Base-by-base conservation (phyloP, 495 filamentous ascomycete species). In the Hypoxylon lenormandii region DNA sequence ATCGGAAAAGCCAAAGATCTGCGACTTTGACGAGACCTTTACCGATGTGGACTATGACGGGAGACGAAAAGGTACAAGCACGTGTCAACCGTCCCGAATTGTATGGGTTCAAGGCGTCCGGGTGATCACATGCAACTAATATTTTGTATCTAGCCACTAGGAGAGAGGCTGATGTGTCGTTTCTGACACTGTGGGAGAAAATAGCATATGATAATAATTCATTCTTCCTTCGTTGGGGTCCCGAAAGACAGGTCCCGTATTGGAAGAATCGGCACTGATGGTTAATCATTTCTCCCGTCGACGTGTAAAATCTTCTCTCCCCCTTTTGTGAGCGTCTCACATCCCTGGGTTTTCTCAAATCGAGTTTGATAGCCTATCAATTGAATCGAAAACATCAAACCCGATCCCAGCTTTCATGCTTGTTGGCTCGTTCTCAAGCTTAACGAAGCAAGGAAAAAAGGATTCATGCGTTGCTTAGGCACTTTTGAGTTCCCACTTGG, bases 121-220 rank as follows among this genome's bases (percentile, higher is more conserved):
- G 61, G 46, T 66, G 68, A 71, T 71, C 68, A 71, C 68, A 71
- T 71, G 68, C 58, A 71, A 71, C 62, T 66, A 59, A 54, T 66
- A 48, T 59, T 54, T 52, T 18, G 19, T 50, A 2, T 56, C 60
- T 57, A 28, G 50, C 67, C 60, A 70, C 42, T 64, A 60, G 45
- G 30, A 60, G 21, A 50, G 50, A 65, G 45, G 60, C 50, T 60
- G 55, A 51, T 57, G 50, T 49, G 57, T 58, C 51, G 36, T 37
- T 65, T 37, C 63, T 60, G 38, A 28, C 67, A 70, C 67, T 70
- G 67, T 70, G 57, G 43, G 21, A 18, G 53, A 60, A 65, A 70
- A 40, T 65, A 70, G 67, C 67, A 70, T 66, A 70, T 70, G 67
- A 70, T 70, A 70, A 64, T n/a, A n/a, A n/a, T n/a, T n/a, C n/a